Conservation (phyloP, 1,284 basidiomycete genomes). For the Rhodotorula sp. region DNA sequence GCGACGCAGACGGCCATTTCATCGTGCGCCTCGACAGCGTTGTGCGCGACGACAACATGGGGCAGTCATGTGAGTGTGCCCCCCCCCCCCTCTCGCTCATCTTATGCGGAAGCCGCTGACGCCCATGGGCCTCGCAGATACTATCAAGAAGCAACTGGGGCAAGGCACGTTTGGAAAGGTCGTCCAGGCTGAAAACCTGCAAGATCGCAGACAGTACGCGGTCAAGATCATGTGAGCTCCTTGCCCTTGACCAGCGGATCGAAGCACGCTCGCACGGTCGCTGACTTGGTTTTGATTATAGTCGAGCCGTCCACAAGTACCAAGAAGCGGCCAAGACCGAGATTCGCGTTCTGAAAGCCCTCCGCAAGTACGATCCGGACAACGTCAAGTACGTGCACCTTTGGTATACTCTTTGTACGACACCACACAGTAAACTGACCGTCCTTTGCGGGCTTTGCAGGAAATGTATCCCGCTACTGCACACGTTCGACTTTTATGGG, state of each 20-base stretch:
- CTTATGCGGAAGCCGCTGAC: not conserved
- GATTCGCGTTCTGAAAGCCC: constrained; percentile 86
- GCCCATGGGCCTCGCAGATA: constrained; percentile 24
- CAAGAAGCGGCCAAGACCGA: constrained; percentile 99
- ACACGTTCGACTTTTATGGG: constrained; percentile 95
- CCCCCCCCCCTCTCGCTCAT: not conserved
- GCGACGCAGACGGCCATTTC: constrained; percentile 52
- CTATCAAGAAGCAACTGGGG: constrained; percentile 83
- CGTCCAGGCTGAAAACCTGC: constrained; percentile 82
- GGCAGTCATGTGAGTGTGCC: not conserved
- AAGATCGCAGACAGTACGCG: constrained; percentile 67
- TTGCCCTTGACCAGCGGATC: not conserved
- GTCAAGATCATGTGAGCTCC: constrained; percentile 83
- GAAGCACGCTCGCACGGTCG: not conserved
- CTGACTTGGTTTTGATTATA: not conserved
- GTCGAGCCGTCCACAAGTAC: constrained; percentile 88
- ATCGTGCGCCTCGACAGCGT: constrained; percentile 45
- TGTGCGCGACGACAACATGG: not conserved
- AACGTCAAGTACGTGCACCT: constrained; percentile 54
- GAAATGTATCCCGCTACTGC: constrained; percentile 95
- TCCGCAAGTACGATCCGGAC: constrained; percentile 83
- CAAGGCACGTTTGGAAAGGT: constrained; percentile 99
- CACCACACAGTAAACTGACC: not conserved
- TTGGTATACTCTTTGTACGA: no score
- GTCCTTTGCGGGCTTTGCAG: constrained; percentile 53